A percentile compares a stretch with the other conserved stretches of the same genome.
Conservation (phyloP, 1,139 yeast species). For the Suhomyces taliae region DNA sequence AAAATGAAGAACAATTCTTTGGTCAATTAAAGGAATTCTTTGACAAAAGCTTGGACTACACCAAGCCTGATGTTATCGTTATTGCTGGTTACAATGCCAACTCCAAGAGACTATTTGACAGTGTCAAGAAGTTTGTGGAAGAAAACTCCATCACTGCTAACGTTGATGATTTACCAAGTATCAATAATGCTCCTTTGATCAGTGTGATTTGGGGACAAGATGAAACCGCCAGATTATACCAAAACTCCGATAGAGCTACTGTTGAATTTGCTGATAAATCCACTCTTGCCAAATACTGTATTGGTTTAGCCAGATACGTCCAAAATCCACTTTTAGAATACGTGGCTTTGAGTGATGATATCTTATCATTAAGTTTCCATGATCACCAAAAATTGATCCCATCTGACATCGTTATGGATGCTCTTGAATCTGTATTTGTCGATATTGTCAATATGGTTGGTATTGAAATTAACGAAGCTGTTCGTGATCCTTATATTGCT, state of each 20-base stretch:
- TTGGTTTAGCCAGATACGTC: constrained; percentile 85
- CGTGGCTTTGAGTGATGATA: constrained; percentile 73
- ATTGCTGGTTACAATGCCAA: constrained; percentile 84
- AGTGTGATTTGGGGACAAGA: constrained; percentile 83
- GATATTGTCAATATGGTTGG: constrained; percentile 92
- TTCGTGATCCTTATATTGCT: constrained; percentile 71
- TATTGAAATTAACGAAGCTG: constrained; percentile 88
- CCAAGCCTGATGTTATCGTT: constrained; percentile 83
- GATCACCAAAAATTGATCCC: constrained; percentile 74
- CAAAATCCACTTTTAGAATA: constrained; percentile 92
- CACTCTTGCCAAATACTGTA: constrained; percentile 77
- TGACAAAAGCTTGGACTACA: constrained; percentile 35
- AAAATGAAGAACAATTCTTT: constrained; percentile 53
- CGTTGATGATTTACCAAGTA: constrained; percentile 46
- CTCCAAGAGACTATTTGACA: constrained; percentile 60
- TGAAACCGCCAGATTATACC: constrained; percentile 89
- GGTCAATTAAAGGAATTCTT: constrained; percentile 49
- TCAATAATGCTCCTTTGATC: constrained; percentile 42
- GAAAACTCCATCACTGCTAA: constrained; percentile 57
- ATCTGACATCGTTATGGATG: constrained; percentile 60
- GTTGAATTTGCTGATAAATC: constrained; percentile 88
- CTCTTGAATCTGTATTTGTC: constrained; percentile 80
- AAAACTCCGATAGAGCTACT: constrained; percentile 73
- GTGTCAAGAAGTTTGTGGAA: constrained; percentile 57
- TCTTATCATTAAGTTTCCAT: constrained; percentile 70